Evolutionary conservation across 495 filamentous ascomycete species (phyloP), one percentile per base, ranked within the genome.

Genomic region (Penicillium longicatenatum): DNA sequence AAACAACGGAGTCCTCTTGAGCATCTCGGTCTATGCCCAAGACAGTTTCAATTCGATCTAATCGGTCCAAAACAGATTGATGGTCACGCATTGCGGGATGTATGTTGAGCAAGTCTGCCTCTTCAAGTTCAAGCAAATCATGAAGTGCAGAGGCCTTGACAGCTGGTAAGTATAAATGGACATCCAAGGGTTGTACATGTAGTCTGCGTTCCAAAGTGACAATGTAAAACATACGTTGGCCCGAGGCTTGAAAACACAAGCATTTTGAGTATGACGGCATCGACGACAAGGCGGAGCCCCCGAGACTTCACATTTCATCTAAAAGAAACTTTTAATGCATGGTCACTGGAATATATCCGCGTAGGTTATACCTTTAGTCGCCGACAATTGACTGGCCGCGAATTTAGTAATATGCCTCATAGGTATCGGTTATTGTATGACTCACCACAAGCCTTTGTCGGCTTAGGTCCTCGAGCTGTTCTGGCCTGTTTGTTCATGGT

Each of bases 281-380:
- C 74, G 67, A 39, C 70, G 70, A 61, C 73, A 75, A 14, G 72
- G 69, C 39, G 71, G 63, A 37, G 57, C 30, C n/a, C 69, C 71
- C 41, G 73, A 69, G 1, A 75, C 70, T 52, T 74, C 70, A 62
- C 74, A 77, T 70, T 68, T 71, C 74, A 77, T 77, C 70, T 73
- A 26, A 8, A 21, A 11, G 10, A 17, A 11, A 50, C 6, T 6
- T 10, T 29, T 10, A 20, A 20, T 20, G 10, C 26, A 12, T 51
- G 16, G 16, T 21, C 48, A n/a, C 11, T 5, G 35, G 6, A 2
- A 3, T 52, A 29, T 26, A 24, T 0, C 12, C 9, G 17, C 53
- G 49, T 33, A 14, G 39, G 8, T 19, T 50, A 45, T 59, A 69
- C 69, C 75, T 77, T 75, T 31, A 73, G 61, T 57, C 71, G 61